A percentile compares a stretch with the other conserved stretches of the same genome.
Conservation (phyloP, 1,284 basidiomycete genomes). For the Melampsora larici-populina region DNA sequence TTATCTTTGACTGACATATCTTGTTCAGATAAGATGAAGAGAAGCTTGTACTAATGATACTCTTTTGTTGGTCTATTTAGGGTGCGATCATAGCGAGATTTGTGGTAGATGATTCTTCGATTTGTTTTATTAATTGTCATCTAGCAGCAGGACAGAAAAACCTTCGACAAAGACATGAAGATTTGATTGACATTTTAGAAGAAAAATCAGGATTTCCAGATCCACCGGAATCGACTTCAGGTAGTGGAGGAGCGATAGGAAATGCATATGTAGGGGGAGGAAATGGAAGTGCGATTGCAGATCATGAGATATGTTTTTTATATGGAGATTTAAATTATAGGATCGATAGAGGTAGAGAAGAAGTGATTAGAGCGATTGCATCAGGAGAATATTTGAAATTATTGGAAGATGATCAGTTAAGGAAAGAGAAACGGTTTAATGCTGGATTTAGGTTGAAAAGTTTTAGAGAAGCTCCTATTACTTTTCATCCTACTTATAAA, state of each 20-base stretch:
- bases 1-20: not conserved
- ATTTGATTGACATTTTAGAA: constrained; percentile 79
- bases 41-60: not conserved
- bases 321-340: constrained; percentile 84
- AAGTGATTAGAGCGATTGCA: constrained; percentile 67
- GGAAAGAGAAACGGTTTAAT: constrained; percentile 80
- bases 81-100: constrained; percentile 88
- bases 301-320: constrained; percentile 90
- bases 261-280: constrained; percentile 76
- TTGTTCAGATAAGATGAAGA: not conserved
- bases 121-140: constrained; percentile 95
- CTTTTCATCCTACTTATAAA: constrained; percentile 89
- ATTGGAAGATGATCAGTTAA: constrained; percentile 77
- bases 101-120: constrained; percentile 73
- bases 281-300: constrained; percentile 86
- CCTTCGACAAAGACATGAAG: constrained; percentile 75
- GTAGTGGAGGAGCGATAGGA: constrained; percentile 1
- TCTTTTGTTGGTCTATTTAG: constrained; percentile 54
- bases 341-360: constrained; percentile 81
- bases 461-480: constrained; percentile 77
- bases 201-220: constrained; percentile 69
- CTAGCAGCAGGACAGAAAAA: constrained; percentile 87
- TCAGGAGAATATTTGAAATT: constrained; percentile 66
- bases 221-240: constrained; percentile 56
- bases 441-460: constrained; percentile 76